Base-by-base conservation (phyloP, 2,329 filamentous ascomycete genomes). In the Trichophyton schoenleinii region DNA sequence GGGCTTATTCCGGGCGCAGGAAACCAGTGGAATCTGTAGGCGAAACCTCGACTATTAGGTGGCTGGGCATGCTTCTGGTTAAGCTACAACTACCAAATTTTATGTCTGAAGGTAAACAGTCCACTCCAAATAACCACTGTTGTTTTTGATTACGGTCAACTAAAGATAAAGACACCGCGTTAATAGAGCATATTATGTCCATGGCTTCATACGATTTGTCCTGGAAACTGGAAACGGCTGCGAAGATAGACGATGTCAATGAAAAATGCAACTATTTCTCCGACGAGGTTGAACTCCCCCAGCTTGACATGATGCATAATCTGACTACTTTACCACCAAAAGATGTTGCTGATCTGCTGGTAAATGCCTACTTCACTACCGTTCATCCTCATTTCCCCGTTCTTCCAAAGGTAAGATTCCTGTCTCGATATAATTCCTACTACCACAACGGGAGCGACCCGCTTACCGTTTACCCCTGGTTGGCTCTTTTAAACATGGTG, bases 371-470 rank as follows among this genome's bases (percentile, higher is more conserved):
- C 59, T 69, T 75, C 58, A 62, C 66, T 3, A 73, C 70, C 18
- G 70, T 76, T 3, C 74, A 77, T 57, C 68, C 70, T 28, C 66
- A 69, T 0, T 74, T 77, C 44, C 74, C 74, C 0, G 72, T 77
- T 1, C 64, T 78, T n/a, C 68, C 71, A 6, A 68, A 66, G 53
- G 66, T 65, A 22, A 64, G 67, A 0, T 74, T 76, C 58, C 59
- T 65, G 6, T 61, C 60, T 8, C 68, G 73, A 53, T 75, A 74
- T 60, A 64, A 69, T 53, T 64, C 66, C 3, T 73, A 62, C 67
- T 68, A 61, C 62, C 28, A 69, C 66, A 55, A 53, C 42, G 46
- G 58, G 34, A 36, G 60, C 57, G 15, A 57, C 36, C 61, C 64
- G 28, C 62, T 25, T 63, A 66, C 57, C 36, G 61, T 58, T 62